Percentiles rank a stretch among this genome's conserved stretches.
These are phyloP conservation scores for Wickerhamiella brachini DNA, from an alignment of 805 yeast species.

Conservation along the genomic window DNA sequence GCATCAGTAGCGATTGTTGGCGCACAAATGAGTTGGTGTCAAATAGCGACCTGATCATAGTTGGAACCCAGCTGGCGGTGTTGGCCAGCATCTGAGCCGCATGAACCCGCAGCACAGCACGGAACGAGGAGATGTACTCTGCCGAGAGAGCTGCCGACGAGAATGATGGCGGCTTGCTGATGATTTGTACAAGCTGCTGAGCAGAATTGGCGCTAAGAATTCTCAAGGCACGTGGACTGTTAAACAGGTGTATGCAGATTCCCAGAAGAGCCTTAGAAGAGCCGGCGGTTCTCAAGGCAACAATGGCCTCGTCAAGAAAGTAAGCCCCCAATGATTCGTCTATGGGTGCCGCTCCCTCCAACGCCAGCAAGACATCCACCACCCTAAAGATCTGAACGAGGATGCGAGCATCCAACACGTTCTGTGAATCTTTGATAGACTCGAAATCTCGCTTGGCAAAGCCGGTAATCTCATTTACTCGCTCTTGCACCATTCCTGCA, in stretches of 20 bases:
- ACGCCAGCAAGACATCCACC: constrained; percentile 9
- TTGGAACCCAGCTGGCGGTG: constrained; percentile 3
- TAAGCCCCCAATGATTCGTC: not conserved
- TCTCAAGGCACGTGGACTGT: constrained; percentile 1
- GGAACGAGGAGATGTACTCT: constrained; percentile 4
- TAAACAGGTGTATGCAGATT: constrained; percentile 7
- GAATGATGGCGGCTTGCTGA: not conserved
- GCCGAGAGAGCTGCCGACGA: constrained; percentile 2
- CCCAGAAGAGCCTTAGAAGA: constrained; percentile 12
- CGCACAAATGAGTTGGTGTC: constrained; percentile 7
- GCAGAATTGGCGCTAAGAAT: not conserved
- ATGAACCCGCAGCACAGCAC: constrained; percentile 2
- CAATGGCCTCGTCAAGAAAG: constrained; percentile 2
- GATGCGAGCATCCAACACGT: constrained; percentile 10
- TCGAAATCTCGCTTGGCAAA: not conserved
- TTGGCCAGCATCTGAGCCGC: constrained; percentile 1
- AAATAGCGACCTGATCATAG: constrained; percentile 1
- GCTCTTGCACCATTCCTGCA: not conserved
- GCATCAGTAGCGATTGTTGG: constrained; percentile 2
- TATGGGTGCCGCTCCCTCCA: not conserved
- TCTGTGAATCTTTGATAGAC: not conserved
- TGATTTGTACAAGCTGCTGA: not conserved
- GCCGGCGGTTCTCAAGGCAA: not conserved
- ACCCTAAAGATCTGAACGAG: constrained; percentile 12
- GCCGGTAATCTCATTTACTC: not conserved